Conservation (phyloP, 2,329 filamentous ascomycete genomes). For the Cytospora paraplurivora region DNA sequence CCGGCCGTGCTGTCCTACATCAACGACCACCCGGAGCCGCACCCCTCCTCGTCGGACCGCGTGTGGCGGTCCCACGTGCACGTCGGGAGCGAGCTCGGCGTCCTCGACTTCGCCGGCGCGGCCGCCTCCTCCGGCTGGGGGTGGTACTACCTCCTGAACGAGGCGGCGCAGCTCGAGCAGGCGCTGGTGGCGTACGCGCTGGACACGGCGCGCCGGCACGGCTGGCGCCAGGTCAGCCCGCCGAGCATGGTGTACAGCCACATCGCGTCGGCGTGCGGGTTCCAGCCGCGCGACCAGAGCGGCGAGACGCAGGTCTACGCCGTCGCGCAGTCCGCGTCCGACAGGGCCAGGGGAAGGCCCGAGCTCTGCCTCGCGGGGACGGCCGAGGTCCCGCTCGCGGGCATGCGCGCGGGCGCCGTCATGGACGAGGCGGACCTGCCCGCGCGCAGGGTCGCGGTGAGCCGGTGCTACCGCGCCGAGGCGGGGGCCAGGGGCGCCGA, state of each 20-base stretch:
- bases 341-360: slow-evolving; percentile 64
- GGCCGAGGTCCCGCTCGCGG: slow-evolving; percentile 91
- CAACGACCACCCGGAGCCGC: slow-evolving; percentile 64
- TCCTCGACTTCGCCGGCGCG: slow-evolving; percentile 87
- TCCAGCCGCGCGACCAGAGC: slow-evolving; percentile 87
- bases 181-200: slow-evolving; percentile 88
- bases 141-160: slow-evolving; percentile 95
- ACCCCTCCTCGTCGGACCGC: slow-evolving; percentile 40
- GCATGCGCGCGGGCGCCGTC: slow-evolving; percentile 77
- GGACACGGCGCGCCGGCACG: slow-evolving; percentile 64
- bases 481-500: slow-evolving; percentile 86
- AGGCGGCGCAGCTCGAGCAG: slow-evolving; percentile 91
- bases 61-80: slow-evolving; percentile 77
- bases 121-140: slow-evolving; percentile 90
- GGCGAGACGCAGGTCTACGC: slow-evolving; percentile 92
- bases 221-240: slow-evolving; percentile 80
- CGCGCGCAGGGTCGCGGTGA: slow-evolving; percentile 77
- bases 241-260: slow-evolving; percentile 91
- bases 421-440: slow-evolving; percentile 70
- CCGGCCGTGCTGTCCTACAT: slow-evolving; percentile 73
- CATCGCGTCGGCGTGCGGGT: slow-evolving; percentile 88
- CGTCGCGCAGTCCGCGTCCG: slow-evolving; percentile 67
- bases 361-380: slow-evolving; percentile 81
- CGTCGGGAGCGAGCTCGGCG: slow-evolving; percentile 80
- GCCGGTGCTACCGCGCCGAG: slow-evolving; percentile 93